Base-by-base conservation (phyloP, 2,329 filamentous ascomycete species). In the Verticillium isaacii region DNA sequence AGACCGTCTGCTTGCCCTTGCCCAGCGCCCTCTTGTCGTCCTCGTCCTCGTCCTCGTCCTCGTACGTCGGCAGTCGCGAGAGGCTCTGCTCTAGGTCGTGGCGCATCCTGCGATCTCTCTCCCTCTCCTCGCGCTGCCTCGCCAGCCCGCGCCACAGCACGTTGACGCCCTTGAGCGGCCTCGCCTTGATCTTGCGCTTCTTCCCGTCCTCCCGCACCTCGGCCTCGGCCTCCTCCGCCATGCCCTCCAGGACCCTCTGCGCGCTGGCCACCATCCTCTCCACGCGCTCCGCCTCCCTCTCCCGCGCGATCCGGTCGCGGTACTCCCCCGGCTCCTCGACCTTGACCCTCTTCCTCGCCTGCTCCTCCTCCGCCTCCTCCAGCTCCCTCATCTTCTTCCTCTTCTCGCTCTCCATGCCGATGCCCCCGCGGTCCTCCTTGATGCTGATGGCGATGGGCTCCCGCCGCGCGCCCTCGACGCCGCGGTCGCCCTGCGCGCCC, bases 361-460 rank as follows among this genome's bases (percentile, higher is more conserved):
- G 75, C 66, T 84, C 82, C 61, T 66, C 65, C 56, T 66, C 71
- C 45, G 70, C 78, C 66, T 84, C 85, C 5, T 83, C 83, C 60
- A 85, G 84, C 73, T 92, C 89, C 54, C 84, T 77, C 25, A 87
- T 71, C 71, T 90, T 93, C 66, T 92, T 83, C 79, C 96, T 97
- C 77, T 89, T 89, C 73, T 95, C 92, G 5, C 83, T 87, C 66
- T 95, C 92, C 68, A 94, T 77, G 0, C 95, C 94, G 66, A 98
- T 92, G 1, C 94, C 95, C 17, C 87, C 89, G 2, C 90, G 84
- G 69, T 90, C 90, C 59, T 93, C 90, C 73, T 95, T 96, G 70
- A 96, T 77, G 62, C 83, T 82, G 57, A 97, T 80, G 37, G 85
- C 81, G 62, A 99, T 86, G 0, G 95, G 95, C 72, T 96, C 91